phyloP scores from a whole-genome alignment of 2,329 filamentous ascomycete genomes.

The Macroventuria anomochaeta region DNA sequence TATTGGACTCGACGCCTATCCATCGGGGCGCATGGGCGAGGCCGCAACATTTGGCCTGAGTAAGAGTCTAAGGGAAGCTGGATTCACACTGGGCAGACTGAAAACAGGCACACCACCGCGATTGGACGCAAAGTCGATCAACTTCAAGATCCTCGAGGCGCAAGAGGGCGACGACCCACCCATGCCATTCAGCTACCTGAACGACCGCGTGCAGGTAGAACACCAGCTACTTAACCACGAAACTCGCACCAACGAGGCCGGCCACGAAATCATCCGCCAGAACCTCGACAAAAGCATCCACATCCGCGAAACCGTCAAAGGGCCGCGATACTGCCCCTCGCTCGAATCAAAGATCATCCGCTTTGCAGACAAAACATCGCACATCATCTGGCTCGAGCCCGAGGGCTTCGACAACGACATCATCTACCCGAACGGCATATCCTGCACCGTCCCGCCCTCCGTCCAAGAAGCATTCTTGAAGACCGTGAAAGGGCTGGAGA shows the following conservation, averaged over 20 bases:
- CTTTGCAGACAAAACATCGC: constrained; percentile 78
- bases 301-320: constrained; percentile 92
- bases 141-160: constrained; percentile 73
- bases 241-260: constrained; percentile 82
- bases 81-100: constrained; percentile 85
- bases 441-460: constrained; percentile 92
- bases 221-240: constrained; percentile 85
- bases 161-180: constrained; percentile 87
- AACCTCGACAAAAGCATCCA: constrained; percentile 97
- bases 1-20: constrained; percentile 83
- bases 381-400: constrained; percentile 96
- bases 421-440: constrained; percentile 95
- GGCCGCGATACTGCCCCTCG: constrained; percentile 93
- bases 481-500: constrained; percentile 85
- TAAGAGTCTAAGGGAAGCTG: constrained; percentile 85
- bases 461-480: constrained; percentile 85
- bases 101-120: constrained; percentile 97
- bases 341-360: constrained; percentile 92
- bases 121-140: constrained; percentile 79
- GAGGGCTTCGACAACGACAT: constrained; percentile 91
- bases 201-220: constrained; percentile 76
- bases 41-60: constrained; percentile 91
- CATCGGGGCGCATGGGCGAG: constrained; percentile 91
- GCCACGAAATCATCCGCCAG: constrained; percentile 82
- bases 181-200: constrained; percentile 88